These are phyloP conservation scores for Kodamaea jinghongensis DNA, from an alignment of 805 yeast genomes.

Conservation along the genomic window DNA sequence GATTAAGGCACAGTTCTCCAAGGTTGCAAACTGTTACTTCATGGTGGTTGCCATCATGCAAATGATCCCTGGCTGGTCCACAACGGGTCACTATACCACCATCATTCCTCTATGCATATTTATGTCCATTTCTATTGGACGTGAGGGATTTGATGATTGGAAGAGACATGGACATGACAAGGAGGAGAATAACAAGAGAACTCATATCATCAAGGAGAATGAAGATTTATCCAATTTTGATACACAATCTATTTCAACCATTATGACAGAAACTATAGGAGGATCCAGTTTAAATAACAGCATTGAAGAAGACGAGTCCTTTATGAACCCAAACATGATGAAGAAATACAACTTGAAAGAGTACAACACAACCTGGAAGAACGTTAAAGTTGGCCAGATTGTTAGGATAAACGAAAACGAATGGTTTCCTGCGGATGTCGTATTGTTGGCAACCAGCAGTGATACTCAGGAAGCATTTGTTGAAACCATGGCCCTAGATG, in stretches of 20 bases:
- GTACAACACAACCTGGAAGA: conserved; percentile 58
- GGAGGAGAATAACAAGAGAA: conserved; percentile 63
- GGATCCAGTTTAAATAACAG: background rate
- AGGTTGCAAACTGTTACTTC: conserved; percentile 88
- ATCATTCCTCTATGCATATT: conserved; percentile 85
- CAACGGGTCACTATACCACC: conserved; percentile 94
- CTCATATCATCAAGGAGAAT: conserved; percentile 32
- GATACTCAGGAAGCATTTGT: conserved; percentile 67
- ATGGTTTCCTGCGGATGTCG: conserved; percentile 90
- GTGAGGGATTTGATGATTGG: conserved; percentile 95
- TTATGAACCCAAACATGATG: conserved; percentile 18
- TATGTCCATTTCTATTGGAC: conserved; percentile 80
- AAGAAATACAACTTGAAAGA: conserved; percentile 31
- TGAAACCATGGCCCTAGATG: conserved; percentile 97
- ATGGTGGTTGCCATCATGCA: conserved; percentile 87
- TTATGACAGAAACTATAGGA: conserved; percentile 37
- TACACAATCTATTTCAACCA: conserved; percentile 37
- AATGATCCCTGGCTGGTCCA: conserved; percentile 95
- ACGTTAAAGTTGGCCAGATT: conserved; percentile 85
- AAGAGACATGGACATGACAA: conserved; percentile 82
- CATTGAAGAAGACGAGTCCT: conserved; percentile 9
- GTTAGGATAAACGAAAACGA: conserved; percentile 73
- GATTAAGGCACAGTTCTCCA: conserved; percentile 85
- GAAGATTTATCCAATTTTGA: conserved; percentile 28
- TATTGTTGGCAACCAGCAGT: conserved; percentile 61